phyloP scores from a whole-genome alignment of 495 filamentous ascomycete species.

The Trichoderma erinaceum region DNA sequence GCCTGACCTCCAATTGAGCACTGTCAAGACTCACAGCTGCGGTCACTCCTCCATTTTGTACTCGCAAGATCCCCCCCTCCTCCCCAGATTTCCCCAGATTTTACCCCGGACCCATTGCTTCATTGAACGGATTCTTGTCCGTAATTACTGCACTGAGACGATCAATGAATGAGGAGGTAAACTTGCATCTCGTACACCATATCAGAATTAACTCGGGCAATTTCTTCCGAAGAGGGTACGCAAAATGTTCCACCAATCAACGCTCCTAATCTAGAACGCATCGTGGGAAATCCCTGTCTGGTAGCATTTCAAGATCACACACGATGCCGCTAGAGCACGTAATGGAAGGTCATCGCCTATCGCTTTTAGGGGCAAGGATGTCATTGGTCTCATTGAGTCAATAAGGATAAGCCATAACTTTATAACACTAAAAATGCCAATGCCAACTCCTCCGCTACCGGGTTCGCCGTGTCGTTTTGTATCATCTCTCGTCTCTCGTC shows the following conservation, averaged over 20 bases:
- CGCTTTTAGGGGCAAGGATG: not conserved
- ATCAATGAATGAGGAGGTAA: not conserved
- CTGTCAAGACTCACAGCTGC: not conserved
- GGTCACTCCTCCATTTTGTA: not conserved
- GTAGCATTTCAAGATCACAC: not conserved
- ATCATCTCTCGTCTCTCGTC: not conserved
- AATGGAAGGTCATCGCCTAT: not conserved
- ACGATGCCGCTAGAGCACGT: not conserved
- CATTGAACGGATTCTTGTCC: not conserved
- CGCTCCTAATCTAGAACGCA: not conserved
- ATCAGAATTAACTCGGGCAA: not conserved
- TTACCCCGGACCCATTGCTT: not conserved
- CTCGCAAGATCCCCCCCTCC: not conserved
- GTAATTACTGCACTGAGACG: not conserved
- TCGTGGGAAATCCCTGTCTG: not conserved
- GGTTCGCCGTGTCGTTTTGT: not conserved
- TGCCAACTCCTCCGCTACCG: not conserved
- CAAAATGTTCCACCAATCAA: constrained; percentile 5
- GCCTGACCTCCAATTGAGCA: not conserved
- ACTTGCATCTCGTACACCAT: not conserved
- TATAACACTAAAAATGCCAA: not conserved
- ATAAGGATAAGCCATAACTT: not conserved
- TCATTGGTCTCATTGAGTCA: constrained; percentile 9
- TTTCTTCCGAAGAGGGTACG: not conserved
- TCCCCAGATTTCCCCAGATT: not conserved